phyloP scores from a whole-genome alignment of 139 green algal species.

The Spirogloea muscicola region DNA sequence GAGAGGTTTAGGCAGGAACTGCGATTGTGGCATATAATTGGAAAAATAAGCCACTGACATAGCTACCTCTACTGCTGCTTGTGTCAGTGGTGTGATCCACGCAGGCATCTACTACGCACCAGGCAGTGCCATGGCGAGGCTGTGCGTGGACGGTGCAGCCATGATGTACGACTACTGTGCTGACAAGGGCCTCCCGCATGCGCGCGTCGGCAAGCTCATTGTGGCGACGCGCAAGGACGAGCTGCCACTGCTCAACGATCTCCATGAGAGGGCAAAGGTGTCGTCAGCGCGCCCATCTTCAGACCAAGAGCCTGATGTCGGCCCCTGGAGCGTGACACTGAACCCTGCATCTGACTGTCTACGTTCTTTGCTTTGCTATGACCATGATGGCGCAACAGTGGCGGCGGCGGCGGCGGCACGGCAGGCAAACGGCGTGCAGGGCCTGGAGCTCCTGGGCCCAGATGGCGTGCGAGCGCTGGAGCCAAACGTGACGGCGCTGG shows the following conservation, averaged over 20 bases:
- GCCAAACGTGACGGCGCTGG: neutral
- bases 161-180: constrained; percentile 1
- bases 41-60: too few species aligned
- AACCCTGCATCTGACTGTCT: too few species aligned
- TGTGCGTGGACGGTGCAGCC: neutral
- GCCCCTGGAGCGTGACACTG: too few species aligned
- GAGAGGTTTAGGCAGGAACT: too few species aligned
- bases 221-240: neutral
- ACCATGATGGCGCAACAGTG: too few species aligned
- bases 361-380: too few species aligned
- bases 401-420: too few species aligned
- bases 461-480: neutral
- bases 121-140: neutral
- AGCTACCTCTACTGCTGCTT: too few species aligned
- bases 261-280: neutral
- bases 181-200: neutral
- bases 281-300: too few species aligned
- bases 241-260: neutral
- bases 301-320: too few species aligned
- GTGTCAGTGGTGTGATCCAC: neutral
- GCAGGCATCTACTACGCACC: neutral
- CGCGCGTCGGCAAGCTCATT: neutral
- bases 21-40: too few species aligned
- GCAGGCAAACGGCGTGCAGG: neutral
- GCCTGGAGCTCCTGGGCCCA: neutral